These are phyloP conservation scores for Lipomyces starkeyi DNA, from an alignment of 805 yeast species.

Conservation along the genomic window DNA sequence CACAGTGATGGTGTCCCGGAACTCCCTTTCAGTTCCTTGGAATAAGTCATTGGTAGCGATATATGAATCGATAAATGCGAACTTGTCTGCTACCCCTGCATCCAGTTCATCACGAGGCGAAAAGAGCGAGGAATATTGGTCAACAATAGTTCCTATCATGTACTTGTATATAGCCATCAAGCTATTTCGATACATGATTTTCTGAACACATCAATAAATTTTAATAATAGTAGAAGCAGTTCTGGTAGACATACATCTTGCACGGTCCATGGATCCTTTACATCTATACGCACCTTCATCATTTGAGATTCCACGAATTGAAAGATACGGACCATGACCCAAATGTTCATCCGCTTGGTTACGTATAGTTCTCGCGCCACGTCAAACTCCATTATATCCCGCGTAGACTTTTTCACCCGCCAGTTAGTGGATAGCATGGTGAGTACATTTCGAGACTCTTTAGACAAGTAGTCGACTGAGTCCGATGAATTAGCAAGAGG, in stretches of 20 bases:
- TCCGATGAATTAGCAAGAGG: conserved; percentile 8
- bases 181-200: conserved; percentile 14
- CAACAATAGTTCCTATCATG: conserved; percentile 3
- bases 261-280: conserved; percentile 20
- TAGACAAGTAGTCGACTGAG: conserved; percentile 48
- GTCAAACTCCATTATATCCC: conserved; percentile 57
- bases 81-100: not conserved
- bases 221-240: not conserved
- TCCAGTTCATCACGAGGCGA: not conserved
- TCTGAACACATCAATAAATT: not conserved
- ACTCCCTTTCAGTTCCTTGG: conserved; percentile 18
- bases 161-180: conserved; percentile 14
- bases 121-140: not conserved
- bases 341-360: conserved; percentile 1
- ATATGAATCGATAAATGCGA: conserved; percentile 23
- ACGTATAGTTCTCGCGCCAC: conserved; percentile 53
- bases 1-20: conserved; percentile 7
- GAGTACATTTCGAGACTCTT: conserved; percentile 53
- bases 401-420: conserved; percentile 60
- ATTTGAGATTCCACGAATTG: conserved; percentile 10
- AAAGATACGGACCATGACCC: not conserved
- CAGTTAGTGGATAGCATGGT: conserved; percentile 58
- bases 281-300: not conserved
- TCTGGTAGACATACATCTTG: conserved; percentile 15
- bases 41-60: conserved; percentile 20